Evolutionary conservation across 768 basidiomycete genomes (phyloP).

Genomic region (Megacollybia marginata): DNA sequence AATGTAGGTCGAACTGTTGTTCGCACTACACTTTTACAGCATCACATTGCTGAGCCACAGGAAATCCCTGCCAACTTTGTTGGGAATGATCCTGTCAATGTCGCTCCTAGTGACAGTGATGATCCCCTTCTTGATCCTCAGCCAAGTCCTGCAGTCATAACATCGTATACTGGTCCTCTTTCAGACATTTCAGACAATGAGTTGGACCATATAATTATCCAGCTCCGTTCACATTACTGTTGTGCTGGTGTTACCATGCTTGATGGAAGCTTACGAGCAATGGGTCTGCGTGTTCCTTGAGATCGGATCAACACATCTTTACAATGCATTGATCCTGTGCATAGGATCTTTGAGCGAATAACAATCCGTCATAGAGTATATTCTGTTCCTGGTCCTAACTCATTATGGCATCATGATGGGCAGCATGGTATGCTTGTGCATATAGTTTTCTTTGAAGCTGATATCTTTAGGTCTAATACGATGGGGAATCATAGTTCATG

Average conservation of each 20-base stretch:
- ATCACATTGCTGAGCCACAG: background rate
- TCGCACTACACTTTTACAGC: background rate
- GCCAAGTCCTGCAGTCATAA: conserved; percentile 5
- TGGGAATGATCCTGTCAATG: background rate
- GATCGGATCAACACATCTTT: background rate
- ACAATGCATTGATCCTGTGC: conserved; percentile 1
- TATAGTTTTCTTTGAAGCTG: background rate
- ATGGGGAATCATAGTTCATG: no score
- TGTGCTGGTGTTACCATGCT: background rate
- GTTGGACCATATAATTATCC: background rate
- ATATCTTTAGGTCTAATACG: background rate
- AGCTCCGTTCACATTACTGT: background rate
- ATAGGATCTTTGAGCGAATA: background rate
- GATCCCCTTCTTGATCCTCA: background rate
- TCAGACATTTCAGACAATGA: background rate
- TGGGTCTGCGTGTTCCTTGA: background rate
- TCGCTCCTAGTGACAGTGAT: background rate
- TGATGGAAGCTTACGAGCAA: background rate
- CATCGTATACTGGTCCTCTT: conserved; percentile 2
- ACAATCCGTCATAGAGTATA: background rate
- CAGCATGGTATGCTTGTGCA: background rate
- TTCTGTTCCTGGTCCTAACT: background rate
- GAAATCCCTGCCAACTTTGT: background rate
- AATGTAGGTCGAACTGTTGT: background rate
- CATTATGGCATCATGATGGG: background rate